These are phyloP conservation scores for Yarrowia sp. DNA, from an alignment of 805 yeast species.

Conservation along the genomic window DNA sequence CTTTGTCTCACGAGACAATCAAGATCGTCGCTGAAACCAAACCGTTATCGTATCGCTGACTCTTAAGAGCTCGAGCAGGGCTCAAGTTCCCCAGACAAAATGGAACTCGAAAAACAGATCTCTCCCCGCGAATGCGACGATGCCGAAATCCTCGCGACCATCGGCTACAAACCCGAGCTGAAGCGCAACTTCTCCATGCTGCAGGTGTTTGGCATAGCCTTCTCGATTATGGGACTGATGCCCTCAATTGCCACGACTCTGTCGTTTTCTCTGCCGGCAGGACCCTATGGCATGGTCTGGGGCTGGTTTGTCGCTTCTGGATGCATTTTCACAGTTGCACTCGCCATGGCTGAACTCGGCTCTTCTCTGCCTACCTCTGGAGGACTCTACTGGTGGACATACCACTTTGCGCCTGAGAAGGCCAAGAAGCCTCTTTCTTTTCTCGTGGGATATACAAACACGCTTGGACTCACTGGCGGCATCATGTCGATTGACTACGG, in stretches of 20 bases:
- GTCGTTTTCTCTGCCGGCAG: background rate
- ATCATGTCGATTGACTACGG: conserved; percentile 69
- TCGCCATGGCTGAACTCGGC: background rate
- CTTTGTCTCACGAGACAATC: no score
- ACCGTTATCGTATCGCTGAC: no score
- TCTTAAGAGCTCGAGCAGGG: no score
- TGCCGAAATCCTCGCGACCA: background rate
- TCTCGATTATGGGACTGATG: background rate
- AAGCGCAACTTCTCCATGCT: conserved; percentile 3
- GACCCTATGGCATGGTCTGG: background rate
- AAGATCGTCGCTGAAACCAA: no score
- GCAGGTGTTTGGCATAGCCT: background rate
- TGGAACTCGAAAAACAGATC: conserved; percentile 3
- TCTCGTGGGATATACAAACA: conserved; percentile 39
- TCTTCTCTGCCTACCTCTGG: background rate
- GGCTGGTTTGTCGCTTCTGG: background rate
- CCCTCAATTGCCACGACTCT: background rate
- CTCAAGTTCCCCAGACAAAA: background rate
- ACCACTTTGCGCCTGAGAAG: background rate
- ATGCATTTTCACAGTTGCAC: background rate
- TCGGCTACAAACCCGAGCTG: conserved; percentile 1
- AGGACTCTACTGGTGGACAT: background rate
- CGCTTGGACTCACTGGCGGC: conserved; percentile 65
- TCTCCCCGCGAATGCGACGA: background rate
- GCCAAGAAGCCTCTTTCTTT: background rate